Conservation (phyloP, 129 eudicot species). For the Kitagawia praeruptora region DNA sequence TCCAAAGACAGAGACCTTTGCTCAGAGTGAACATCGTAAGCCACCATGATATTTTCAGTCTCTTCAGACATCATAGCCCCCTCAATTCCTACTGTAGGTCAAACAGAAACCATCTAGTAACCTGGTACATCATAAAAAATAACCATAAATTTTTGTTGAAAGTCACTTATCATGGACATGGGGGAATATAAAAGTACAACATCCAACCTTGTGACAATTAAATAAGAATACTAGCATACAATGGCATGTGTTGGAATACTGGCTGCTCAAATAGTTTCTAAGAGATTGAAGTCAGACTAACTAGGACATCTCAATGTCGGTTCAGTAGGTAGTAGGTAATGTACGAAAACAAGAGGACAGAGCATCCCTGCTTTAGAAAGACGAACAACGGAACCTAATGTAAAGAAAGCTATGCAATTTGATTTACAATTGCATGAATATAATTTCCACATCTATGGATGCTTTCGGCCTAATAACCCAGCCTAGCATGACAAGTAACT, state of each 20-base stretch:
- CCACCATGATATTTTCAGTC: slow-evolving; percentile 52
- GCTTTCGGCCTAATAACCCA: background rate
- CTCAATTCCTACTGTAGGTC: slow-evolving; percentile 13
- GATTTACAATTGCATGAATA: background rate
- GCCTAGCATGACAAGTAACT: background rate
- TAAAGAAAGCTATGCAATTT: background rate
- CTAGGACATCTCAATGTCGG: too few species aligned
- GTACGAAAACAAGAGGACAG: background rate
- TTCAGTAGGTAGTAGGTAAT: background rate
- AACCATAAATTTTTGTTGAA: background rate
- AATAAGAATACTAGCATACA: background rate
- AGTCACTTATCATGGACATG: background rate
- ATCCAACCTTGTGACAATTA: background rate
- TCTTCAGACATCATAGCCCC: slow-evolving; percentile 68
- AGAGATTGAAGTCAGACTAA: background rate
- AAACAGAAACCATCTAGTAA: background rate
- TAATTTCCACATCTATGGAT: background rate
- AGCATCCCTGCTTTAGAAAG: background rate
- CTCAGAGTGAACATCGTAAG: slow-evolving; percentile 81
- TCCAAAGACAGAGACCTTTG: slow-evolving; percentile 86
- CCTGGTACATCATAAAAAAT: too few species aligned
- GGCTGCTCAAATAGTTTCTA: background rate
- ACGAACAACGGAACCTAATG: background rate
- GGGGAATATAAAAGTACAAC: background rate
- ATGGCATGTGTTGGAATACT: background rate